These are phyloP conservation scores for Excoecaria cochinchinensis DNA, from an alignment of 345 rosid genomes.

Conservation along the genomic window DNA sequence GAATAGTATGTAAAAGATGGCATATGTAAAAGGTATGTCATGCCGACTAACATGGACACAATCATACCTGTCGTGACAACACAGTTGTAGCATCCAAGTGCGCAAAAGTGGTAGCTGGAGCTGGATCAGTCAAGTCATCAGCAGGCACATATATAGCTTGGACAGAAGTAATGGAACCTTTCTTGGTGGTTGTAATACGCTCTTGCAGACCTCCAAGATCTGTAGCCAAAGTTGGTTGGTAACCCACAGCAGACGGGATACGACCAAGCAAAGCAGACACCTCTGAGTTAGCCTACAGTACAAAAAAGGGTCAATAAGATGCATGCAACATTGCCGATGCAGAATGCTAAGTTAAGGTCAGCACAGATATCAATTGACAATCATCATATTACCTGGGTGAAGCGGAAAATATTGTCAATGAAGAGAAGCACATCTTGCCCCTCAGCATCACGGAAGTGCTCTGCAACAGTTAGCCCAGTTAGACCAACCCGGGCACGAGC, in stretches of 20 bases:
- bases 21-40: background rate
- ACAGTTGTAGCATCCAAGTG: conserved; percentile 99
- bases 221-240: conserved; percentile 96
- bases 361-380: background rate
- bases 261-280: conserved; percentile 99
- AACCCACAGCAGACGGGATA: conserved; percentile 99
- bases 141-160: conserved; percentile 99
- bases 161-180: conserved; percentile 95
- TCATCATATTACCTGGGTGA: conserved; percentile 60
- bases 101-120: conserved; percentile 98
- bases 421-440: conserved; percentile 99
- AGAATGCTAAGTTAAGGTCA: no score
- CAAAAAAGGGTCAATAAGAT: background rate
- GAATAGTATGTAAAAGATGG: background rate
- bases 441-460: conserved; percentile 97
- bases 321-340: background rate
- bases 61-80: conserved; percentile 82
- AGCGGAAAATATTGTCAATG: conserved; percentile 94
- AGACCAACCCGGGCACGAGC: conserved; percentile 99
- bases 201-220: conserved; percentile 99
- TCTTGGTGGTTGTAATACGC: conserved; percentile 98
- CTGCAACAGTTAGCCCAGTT: conserved; percentile 96
- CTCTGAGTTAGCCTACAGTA: conserved; percentile 88
- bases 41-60: background rate
- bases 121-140: conserved; percentile 99